A percentile compares a stretch with the other conserved stretches of the same genome.
These are phyloP conservation scores for Stenogyne calaminthoides DNA, from an alignment of 305 asterid genomes.

Conservation along the genomic window DNA sequence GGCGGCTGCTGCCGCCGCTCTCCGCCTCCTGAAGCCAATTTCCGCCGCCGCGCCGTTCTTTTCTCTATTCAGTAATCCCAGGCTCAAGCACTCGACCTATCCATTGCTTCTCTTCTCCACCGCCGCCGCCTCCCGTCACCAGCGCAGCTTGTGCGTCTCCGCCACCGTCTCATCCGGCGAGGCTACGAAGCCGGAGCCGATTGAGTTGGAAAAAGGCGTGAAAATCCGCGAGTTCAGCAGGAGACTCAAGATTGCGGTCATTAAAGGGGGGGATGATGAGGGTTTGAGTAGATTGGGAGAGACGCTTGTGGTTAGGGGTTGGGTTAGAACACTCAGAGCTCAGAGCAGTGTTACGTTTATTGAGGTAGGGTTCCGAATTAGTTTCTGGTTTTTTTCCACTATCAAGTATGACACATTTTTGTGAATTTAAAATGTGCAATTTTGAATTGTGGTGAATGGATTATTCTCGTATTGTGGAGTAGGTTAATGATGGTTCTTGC, in stretches of 20 bases:
- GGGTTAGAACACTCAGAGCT: conserved; percentile 86
- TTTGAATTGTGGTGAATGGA: conserved; percentile 26
- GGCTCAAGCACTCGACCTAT: conserved; percentile 29
- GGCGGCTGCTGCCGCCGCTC: conserved; percentile 55
- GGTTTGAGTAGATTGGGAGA: conserved; percentile 70
- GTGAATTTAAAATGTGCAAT: not conserved
- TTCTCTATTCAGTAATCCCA: conserved; percentile 26
- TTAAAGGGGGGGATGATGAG: conserved; percentile 76
- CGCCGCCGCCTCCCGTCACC: conserved; percentile 41
- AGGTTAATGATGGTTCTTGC: conserved; percentile 99
- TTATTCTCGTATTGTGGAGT: conserved; percentile 28
- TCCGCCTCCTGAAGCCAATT: conserved; percentile 47
- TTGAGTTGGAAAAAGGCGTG: conserved; percentile 36
- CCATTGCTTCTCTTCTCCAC: conserved; percentile 37
- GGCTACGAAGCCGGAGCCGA: conserved; percentile 48
- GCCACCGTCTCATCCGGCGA: conserved; percentile 61
- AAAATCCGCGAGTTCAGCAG: conserved; percentile 75
- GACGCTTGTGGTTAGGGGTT: conserved; percentile 73
- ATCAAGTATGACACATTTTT: conserved; percentile 1
- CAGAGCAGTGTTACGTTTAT: conserved; percentile 89
- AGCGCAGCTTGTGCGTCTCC: conserved; percentile 54
- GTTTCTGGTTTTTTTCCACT: not conserved
- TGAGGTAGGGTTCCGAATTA: conserved; percentile 44
- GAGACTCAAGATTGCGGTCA: conserved; percentile 69
- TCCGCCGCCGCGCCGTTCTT: conserved; percentile 30